A percentile compares a stretch with the other conserved stretches of the same genome.
Conservation (phyloP, 1,139 yeast genomes). For the Zhuliangozyma parablackwelliae region DNA sequence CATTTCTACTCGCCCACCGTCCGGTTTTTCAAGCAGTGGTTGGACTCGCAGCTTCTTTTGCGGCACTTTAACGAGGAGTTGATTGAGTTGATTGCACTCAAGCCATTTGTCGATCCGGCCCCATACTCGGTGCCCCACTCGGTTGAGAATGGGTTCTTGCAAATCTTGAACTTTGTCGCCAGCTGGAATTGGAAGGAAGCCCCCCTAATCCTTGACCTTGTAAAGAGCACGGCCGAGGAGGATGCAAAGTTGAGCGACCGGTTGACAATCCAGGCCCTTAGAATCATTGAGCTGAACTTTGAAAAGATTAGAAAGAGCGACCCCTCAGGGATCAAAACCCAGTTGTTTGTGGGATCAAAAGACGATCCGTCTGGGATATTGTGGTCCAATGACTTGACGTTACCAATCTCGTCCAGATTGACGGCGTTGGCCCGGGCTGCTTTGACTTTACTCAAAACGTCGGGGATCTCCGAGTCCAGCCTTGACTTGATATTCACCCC, state of each 20-base stretch:
- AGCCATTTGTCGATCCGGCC: constrained; percentile 82
- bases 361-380: constrained; percentile 79
- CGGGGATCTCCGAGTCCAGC: constrained; percentile 42
- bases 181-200: constrained; percentile 94
- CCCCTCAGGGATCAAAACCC: constrained; percentile 76
- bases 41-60: constrained; percentile 64
- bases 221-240: constrained; percentile 42
- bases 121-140: constrained; percentile 80
- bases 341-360: constrained; percentile 76
- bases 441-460: constrained; percentile 42
- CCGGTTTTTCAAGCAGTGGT: constrained; percentile 83
- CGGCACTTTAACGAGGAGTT: constrained; percentile 73
- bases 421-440: constrained; percentile 86
- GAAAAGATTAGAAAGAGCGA: constrained; percentile 64
- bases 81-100: constrained; percentile 75
- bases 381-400: constrained; percentile 69
- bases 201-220: constrained; percentile 72
- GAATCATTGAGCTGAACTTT: constrained; percentile 61
- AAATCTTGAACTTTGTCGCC: constrained; percentile 66
- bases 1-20: constrained; percentile 77
- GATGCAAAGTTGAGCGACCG: constrained; percentile 50
- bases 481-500: constrained; percentile 68
- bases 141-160: constrained; percentile 74
- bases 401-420: constrained; percentile 81
- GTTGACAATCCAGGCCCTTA: constrained; percentile 58